These are phyloP conservation scores for Gossypium lobatum DNA, from an alignment of 441 rosid genomes.

Conservation along the genomic window DNA sequence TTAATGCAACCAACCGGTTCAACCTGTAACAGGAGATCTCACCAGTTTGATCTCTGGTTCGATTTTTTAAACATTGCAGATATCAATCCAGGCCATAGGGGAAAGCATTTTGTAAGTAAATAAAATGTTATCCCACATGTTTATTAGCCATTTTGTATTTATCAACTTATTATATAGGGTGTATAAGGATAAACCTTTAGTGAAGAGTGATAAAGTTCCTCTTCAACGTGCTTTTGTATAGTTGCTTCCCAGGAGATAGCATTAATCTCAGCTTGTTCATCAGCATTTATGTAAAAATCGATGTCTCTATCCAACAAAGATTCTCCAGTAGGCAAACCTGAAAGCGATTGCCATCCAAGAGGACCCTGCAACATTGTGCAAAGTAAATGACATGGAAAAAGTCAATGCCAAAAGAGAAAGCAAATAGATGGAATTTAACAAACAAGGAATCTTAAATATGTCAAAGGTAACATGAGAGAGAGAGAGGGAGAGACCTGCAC, in stretches of 20 bases:
- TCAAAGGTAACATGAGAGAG: not conserved
- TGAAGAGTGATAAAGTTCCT: slow-evolving; percentile 81
- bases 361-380: slow-evolving; percentile 68
- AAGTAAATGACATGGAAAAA: slow-evolving; percentile 10
- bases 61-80: not conserved
- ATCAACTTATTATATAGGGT: slow-evolving; percentile 4
- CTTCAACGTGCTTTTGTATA: slow-evolving; percentile 83
- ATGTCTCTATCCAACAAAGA: slow-evolving; percentile 60
- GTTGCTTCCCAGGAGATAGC: slow-evolving; percentile 94
- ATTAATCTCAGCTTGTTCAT: slow-evolving; percentile 62
- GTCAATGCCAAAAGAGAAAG: not conserved
- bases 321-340: slow-evolving; percentile 76
- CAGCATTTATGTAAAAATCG: slow-evolving; percentile 62
- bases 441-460: not conserved
- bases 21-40: not conserved
- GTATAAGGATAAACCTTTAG: slow-evolving; percentile 46
- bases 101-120: not conserved
- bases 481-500: slow-evolving; percentile 58
- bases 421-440: not conserved
- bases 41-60: not conserved
- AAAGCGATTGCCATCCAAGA: slow-evolving; percentile 85
- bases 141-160: not conserved
- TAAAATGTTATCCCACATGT: not conserved
- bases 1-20: not conserved
- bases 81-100: not conserved